phyloP scores from a whole-genome alignment of 768 basidiomycete genomes.

The Calocybe indica region DNA sequence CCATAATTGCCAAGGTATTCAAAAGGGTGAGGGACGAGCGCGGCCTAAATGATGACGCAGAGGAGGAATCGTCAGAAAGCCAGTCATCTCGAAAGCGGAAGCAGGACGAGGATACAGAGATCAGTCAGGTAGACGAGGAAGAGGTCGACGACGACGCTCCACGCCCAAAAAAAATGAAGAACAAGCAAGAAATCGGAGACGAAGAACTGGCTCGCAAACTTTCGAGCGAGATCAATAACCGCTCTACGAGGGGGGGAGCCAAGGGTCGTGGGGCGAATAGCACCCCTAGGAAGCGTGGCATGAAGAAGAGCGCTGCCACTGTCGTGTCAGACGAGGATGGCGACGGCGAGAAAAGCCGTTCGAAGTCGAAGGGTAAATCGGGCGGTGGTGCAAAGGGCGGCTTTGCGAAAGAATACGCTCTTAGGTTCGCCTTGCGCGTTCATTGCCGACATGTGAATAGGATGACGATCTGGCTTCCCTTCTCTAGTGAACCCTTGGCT shows the following conservation, averaged over 20 bases:
- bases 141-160: conserved; percentile 25
- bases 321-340: conserved; percentile 52
- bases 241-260: conserved; percentile 41
- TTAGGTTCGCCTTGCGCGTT: conserved; percentile 46
- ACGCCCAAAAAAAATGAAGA: conserved; percentile 45
- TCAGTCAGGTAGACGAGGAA: conserved; percentile 23
- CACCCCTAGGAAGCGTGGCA: conserved; percentile 32
- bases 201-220: conserved; percentile 68
- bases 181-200: conserved; percentile 56
- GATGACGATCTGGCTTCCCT: conserved; percentile 5
- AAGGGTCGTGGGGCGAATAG: conserved; percentile 33
- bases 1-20: conserved; percentile 61
- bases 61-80: conserved; percentile 17
- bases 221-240: conserved; percentile 63
- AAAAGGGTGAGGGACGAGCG: conserved; percentile 45
- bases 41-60: conserved; percentile 24
- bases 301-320: conserved; percentile 49
- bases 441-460: neutral
- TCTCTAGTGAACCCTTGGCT: conserved; percentile 62
- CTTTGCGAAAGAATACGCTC: conserved; percentile 68
- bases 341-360: conserved; percentile 32
- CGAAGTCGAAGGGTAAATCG: conserved; percentile 36
- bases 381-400: conserved; percentile 59
- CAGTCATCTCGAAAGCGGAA: conserved; percentile 29
- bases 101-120: conserved; percentile 25